phyloP scores from a whole-genome alignment of 768 basidiomycete species.

The Leccinum subgranulosum region DNA sequence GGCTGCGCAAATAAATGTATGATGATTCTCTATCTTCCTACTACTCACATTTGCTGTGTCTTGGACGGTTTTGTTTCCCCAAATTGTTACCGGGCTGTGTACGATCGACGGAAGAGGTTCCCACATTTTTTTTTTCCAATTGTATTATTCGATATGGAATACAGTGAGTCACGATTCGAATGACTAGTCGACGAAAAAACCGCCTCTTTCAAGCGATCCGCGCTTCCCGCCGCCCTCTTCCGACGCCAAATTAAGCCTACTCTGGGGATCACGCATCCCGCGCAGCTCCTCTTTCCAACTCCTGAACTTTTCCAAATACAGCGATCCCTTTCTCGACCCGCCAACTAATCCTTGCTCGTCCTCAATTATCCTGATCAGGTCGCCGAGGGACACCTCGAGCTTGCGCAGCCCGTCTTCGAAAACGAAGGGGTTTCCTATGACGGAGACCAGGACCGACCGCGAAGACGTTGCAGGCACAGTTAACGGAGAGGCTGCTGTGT shows the following conservation, averaged over 20 bases:
- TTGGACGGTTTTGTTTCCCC: constrained; percentile 4
- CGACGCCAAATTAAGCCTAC: not conserved
- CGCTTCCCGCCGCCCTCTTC: not conserved
- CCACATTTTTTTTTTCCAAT: not conserved
- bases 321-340: constrained; percentile 31
- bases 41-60: not conserved
- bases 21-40: not conserved
- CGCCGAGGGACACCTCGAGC: constrained; percentile 40
- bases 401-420: constrained; percentile 42
- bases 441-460: constrained; percentile 17
- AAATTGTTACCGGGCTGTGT: constrained; percentile 7
- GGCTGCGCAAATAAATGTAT: constrained; percentile 6
- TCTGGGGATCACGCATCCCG: constrained; percentile 17
- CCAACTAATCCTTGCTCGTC: constrained; percentile 39
- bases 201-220: constrained; percentile 13
- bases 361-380: constrained; percentile 44
- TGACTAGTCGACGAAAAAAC: constrained; percentile 27
- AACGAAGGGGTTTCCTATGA: constrained; percentile 47
- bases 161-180: not conserved
- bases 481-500: constrained; percentile 21
- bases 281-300: constrained; percentile 42
- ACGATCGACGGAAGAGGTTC: constrained; percentile 6
- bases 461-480: constrained; percentile 22
- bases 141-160: constrained; percentile 1
- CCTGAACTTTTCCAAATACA: constrained; percentile 38